These are phyloP conservation scores for Fagus crenata DNA, from an alignment of 306 rosid species.

Conservation along the genomic window DNA sequence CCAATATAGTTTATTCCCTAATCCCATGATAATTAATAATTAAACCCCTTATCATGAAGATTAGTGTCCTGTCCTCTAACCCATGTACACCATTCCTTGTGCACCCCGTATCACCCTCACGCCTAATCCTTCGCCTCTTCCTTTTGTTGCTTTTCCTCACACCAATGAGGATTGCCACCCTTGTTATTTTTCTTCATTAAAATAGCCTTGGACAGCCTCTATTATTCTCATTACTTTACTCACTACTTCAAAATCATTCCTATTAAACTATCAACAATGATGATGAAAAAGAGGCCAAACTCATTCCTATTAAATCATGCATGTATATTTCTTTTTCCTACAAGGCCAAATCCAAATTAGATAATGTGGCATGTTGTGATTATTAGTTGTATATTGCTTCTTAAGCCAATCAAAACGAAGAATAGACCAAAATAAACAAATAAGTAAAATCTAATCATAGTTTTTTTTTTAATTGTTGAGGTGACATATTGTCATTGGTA, in stretches of 20 bases:
- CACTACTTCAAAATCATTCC: conserved; percentile 27
- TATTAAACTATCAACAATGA: conserved; percentile 21
- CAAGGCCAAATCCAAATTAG: too few species aligned
- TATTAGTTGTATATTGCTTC: too few species aligned
- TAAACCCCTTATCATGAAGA: conserved; percentile 9
- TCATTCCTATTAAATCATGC: too few species aligned
- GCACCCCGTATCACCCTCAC: conserved; percentile 14
- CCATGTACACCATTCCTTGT: conserved; percentile 2
- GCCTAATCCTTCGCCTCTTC: conserved; percentile 8
- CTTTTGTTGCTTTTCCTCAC: conserved; percentile 24
- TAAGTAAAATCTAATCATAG: too few species aligned
- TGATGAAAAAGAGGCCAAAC: conserved; percentile 5
- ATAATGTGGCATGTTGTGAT: too few species aligned
- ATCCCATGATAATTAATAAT: conserved; percentile 21
- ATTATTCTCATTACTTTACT: conserved; percentile 5
- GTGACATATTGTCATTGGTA: too few species aligned
- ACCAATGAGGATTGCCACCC: conserved; percentile 28
- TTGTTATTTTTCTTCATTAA: background rate
- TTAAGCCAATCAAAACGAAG: too few species aligned
- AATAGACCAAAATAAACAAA: too few species aligned
- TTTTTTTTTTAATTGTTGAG: too few species aligned
- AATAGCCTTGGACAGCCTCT: conserved; percentile 11
- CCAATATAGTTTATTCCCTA: background rate
- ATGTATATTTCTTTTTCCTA: too few species aligned
- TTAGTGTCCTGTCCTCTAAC: conserved; percentile 17